Evolutionary conservation across 2,329 filamentous ascomycete species (phyloP).

Genomic region (Trichoderma atrobrunneum): DNA sequence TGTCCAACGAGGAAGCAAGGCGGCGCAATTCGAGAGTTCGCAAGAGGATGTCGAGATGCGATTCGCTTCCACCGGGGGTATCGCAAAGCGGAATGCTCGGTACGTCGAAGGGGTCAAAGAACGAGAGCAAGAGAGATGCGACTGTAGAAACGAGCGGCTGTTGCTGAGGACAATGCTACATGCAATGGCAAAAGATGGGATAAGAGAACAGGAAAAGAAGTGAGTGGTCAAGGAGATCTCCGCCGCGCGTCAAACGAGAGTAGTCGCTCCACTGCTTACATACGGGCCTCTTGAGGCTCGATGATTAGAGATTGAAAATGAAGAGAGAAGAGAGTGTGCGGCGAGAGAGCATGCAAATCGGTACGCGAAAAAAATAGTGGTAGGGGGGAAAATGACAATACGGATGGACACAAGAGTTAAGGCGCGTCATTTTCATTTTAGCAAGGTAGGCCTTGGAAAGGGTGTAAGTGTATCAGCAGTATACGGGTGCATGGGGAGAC

Average conservation of each 20-base stretch:
- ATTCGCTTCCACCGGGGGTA: not conserved
- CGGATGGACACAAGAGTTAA: conserved; percentile 5
- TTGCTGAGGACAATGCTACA: not conserved
- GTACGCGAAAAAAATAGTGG: conserved; percentile 4
- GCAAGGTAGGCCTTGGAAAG: conserved; percentile 7
- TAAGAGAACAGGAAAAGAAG: not conserved
- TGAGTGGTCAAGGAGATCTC: not conserved
- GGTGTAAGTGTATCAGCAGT: conserved; percentile 14
- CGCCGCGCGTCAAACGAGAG: conserved; percentile 17
- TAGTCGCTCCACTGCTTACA: conserved; percentile 15
- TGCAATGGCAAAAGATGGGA: conserved; percentile 2
- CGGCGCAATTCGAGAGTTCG: not conserved
- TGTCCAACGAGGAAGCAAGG: not conserved
- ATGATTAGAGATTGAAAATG: not conserved
- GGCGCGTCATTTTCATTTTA: conserved; percentile 19
- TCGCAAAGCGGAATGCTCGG: conserved; percentile 1
- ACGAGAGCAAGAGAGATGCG: conserved; percentile 4
- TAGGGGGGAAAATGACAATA: conserved; percentile 3
- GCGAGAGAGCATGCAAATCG: conserved; percentile 7
- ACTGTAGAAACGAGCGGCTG: conserved; percentile 2
- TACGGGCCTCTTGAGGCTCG: conserved; percentile 5
- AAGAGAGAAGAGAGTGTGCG: conserved; percentile 10
- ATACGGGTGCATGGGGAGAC: not conserved
- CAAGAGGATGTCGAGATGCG: not conserved
- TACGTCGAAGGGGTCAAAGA: conserved; percentile 1